Base-by-base conservation (phyloP, 495 filamentous ascomycete genomes). In the Penicillium steckii region DNA sequence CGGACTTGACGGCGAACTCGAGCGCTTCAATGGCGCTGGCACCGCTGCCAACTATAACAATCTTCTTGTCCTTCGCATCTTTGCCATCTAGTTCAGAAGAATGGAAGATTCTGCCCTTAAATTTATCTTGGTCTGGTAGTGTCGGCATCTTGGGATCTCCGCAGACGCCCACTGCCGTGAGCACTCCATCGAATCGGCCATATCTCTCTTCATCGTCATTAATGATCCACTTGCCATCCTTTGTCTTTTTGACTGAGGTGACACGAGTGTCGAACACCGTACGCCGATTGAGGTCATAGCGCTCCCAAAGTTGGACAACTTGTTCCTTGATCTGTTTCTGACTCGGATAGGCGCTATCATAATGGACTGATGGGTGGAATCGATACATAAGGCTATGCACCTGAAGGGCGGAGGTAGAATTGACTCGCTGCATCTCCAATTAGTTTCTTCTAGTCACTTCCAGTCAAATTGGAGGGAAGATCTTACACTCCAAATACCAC, bases 341-440 rank as follows among this genome's bases (percentile, higher is more conserved):
- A 42, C 85, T 78, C 0, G 90, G 90, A 61, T 95, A 94, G 37
- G 87, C 86, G 12, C 70, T 68, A n/a, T 76, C 70, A 81, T 88
- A 94, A 44, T 75, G 72, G 2, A 95, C 81, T 0, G 86, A 88
- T 0, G 90, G 90, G 52, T 91, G 88, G 67, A 94, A 95, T 25
- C 90, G 82, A 68, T 92, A 94, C 89, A 94, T 92, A 51, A 91
- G 69, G 35, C 85, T 88, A 64, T 94, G 87, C 30, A 94, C 89
- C 56, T 94, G 89, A 0, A 94, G 79, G 35, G 85, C 79, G 1
- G 87, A 90, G 8, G 89, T 92, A 51, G 86, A 88, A 74, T 92
- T 92, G 33, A 93, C 90, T 71, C 81, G 79, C 85, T 90, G 33
- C n/a, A n/a, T 15, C 13, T 8, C 19, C 7, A 19, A 9, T 33